These are phyloP conservation scores for Xerocomellus dryophilus DNA, from an alignment of 768 basidiomycete genomes.

Conservation along the genomic window DNA sequence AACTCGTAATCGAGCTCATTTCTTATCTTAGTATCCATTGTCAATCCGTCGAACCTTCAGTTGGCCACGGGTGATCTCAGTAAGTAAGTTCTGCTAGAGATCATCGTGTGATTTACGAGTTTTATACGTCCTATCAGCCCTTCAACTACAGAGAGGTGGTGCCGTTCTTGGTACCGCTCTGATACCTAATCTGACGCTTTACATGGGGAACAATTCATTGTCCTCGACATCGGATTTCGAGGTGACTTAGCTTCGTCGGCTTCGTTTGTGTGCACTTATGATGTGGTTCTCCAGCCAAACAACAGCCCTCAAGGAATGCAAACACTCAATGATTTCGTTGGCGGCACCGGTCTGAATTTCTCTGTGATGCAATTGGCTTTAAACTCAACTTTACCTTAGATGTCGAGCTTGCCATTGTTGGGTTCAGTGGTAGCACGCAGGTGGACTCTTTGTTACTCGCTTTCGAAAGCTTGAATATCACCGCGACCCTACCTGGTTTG, in stretches of 20 bases:
- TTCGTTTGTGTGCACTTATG: not conserved
- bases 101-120: not conserved
- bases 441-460: conserved; percentile 58
- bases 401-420: conserved; percentile 53
- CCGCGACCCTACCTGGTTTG: conserved; percentile 57
- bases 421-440: conserved; percentile 58
- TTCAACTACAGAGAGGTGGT: conserved; percentile 54
- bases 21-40: conserved; percentile 47
- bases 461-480: conserved; percentile 56
- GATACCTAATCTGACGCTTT: conserved; percentile 56
- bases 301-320: conserved; percentile 54
- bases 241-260: conserved; percentile 27
- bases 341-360: conserved; percentile 45
- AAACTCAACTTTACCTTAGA: conserved; percentile 34
- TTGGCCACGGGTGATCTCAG: conserved; percentile 61
- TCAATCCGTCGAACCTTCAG: conserved; percentile 67
- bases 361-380: not conserved
- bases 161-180: conserved; percentile 56
- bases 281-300: conserved; percentile 47
- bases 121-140: conserved; percentile 33
- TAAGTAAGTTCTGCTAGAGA: conserved; percentile 37
- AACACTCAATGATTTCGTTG: conserved; percentile 67
- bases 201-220: conserved; percentile 59
- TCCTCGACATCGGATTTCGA: conserved; percentile 48
- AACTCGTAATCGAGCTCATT: not conserved